Evolutionary conservation across 148 eudicot genomes (phyloP).

Genomic region (Gaultheria prostrata): DNA sequence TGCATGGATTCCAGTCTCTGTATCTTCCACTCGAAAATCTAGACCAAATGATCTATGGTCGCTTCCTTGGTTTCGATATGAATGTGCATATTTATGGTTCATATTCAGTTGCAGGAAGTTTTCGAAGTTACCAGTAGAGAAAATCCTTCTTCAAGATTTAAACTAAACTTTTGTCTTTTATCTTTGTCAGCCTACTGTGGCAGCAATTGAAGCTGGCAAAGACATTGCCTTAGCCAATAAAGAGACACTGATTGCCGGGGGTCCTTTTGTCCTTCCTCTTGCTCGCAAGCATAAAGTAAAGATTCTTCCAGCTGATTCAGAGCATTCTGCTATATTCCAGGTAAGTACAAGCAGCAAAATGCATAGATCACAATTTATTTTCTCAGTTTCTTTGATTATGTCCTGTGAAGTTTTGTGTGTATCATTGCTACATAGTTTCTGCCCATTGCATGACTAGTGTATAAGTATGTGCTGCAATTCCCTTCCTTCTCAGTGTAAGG

Average conservation of each 20-base stretch:
- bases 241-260: constrained; percentile 98
- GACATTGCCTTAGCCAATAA: constrained; percentile 97
- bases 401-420: neutral
- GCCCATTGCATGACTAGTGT: neutral
- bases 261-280: constrained; percentile 99
- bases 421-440: neutral
- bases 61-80: neutral
- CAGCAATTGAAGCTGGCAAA: constrained; percentile 97
- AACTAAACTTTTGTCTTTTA: constrained; percentile 10
- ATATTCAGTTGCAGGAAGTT: neutral
- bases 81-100: neutral
- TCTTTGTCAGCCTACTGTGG: constrained; percentile 81
- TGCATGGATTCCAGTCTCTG: neutral
- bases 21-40: neutral
- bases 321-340: constrained; percentile 99
- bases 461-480: neutral
- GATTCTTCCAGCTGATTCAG: constrained; percentile 99
- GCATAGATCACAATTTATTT: neutral
- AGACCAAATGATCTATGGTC: neutral
- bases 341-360: constrained; percentile 27
- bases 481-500: constrained; percentile 11
- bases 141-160: neutral
- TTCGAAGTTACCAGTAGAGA: neutral
- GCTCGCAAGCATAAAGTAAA: constrained; percentile 95
- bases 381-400: neutral